Percentiles rank a stretch among this genome's conserved stretches.
These are phyloP conservation scores for Allium fistulosum DNA, from an alignment of 106 monocot genomes.

Conservation along the genomic window DNA sequence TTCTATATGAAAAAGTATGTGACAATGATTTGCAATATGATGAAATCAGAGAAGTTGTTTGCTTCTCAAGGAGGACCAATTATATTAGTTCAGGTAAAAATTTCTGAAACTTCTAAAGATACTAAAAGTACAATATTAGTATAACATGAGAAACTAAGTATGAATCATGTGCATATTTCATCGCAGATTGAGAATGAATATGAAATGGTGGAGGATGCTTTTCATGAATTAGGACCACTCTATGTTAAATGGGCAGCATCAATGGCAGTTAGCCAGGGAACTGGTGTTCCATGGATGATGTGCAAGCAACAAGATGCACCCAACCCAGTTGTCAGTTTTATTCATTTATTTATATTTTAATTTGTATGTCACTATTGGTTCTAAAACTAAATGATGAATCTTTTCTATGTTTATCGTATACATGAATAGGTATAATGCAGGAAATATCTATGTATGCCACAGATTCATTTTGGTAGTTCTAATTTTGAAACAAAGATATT, in stretches of 20 bases:
- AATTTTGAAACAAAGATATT: no score
- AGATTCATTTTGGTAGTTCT: no score
- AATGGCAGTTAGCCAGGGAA: conserved; percentile 69
- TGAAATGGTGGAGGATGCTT: conserved; percentile 45
- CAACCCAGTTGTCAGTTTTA: conserved; percentile 58
- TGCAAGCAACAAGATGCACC: conserved; percentile 97
- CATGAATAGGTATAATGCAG: no score
- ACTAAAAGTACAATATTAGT: neutral
- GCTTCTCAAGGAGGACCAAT: conserved; percentile 70
- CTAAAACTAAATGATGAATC: no score
- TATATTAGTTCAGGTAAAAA: conserved; percentile 49
- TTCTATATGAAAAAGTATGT: conserved; percentile 45
- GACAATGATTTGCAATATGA: conserved; percentile 38
- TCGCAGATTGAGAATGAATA: conserved; percentile 91
- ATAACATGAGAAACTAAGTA: neutral
- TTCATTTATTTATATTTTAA: neutral
- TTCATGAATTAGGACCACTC: conserved; percentile 42
- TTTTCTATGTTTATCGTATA: no score
- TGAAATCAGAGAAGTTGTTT: conserved; percentile 48
- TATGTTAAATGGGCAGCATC: conserved; percentile 82
- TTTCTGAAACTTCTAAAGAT: neutral
- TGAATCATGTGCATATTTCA: neutral
- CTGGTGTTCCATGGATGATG: conserved; percentile 97
- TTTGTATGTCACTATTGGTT: no score
- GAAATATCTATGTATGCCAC: no score